Evolutionary conservation across 2,329 filamentous ascomycete genomes (phyloP).

Genomic region (Triangularia verruculosa): DNA sequence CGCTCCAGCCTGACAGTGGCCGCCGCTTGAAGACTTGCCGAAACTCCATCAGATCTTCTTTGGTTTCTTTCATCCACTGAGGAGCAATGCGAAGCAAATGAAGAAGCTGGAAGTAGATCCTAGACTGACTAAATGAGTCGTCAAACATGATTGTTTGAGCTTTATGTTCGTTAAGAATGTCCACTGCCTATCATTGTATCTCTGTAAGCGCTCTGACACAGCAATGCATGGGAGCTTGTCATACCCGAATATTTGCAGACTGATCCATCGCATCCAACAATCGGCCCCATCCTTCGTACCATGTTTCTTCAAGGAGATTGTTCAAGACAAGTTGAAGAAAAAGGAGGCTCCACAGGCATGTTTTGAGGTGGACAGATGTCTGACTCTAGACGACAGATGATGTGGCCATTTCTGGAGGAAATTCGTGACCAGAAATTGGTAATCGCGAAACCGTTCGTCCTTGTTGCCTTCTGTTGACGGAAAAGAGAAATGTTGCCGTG

Average conservation of each 20-base stretch:
- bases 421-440: no score
- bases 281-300: no score
- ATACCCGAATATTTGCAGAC: background rate
- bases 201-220: no score
- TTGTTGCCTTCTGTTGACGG: background rate
- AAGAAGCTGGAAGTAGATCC: background rate
- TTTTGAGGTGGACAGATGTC: no score
- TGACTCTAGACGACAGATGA: no score
- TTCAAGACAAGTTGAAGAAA: no score
- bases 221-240: background rate
- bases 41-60: background rate
- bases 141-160: background rate
- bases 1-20: background rate
- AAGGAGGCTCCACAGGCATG: no score
- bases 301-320: no score
- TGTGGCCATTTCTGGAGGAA: no score
- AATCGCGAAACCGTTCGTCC: no score
- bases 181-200: no score
- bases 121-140: background rate
- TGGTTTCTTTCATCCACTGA: background rate
- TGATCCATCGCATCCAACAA: no score
- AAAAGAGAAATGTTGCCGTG: background rate
- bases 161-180: background rate
- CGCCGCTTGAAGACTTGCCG: background rate
- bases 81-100: background rate